phyloP scores from a whole-genome alignment of 1,284 basidiomycete species.

The Heliocybe sulcata region DNA sequence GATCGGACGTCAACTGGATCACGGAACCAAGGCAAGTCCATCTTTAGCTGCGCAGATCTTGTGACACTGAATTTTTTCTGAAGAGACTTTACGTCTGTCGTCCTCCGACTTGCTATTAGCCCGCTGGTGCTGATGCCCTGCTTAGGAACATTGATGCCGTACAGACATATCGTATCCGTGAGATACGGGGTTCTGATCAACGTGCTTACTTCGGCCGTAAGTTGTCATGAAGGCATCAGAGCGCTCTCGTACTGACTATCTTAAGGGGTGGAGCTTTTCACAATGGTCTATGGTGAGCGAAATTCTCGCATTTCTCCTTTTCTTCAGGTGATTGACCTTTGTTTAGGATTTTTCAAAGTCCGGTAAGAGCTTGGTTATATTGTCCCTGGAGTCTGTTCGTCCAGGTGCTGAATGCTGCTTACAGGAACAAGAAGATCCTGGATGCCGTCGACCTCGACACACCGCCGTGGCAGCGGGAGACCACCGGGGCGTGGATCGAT shows the following conservation, averaged over 20 bases:
- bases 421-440: conserved; percentile 59
- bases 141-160: conserved; percentile 60
- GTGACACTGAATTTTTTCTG: background rate
- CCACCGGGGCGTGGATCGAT: conserved; percentile 84
- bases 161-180: conserved; percentile 72
- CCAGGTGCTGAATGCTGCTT: background rate
- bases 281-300: conserved; percentile 67
- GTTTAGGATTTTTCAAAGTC: conserved; percentile 39
- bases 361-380: conserved; percentile 28
- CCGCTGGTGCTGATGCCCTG: background rate
- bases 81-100: conserved; percentile 69
- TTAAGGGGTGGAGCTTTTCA: conserved; percentile 60
- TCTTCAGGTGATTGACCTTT: background rate
- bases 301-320: conserved; percentile 8
- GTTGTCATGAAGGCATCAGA: conserved; percentile 16
- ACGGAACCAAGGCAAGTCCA: conserved; percentile 62
- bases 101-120: background rate
- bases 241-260: background rate
- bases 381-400: background rate
- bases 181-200: conserved; percentile 52
- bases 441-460: conserved; percentile 79
- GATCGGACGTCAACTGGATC: conserved; percentile 78
- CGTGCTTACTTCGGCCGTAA: conserved; percentile 70
- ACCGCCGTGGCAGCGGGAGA: conserved; percentile 71
- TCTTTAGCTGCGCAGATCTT: background rate